phyloP scores from a whole-genome alignment of 768 basidiomycete genomes.

The Panaeolus papilionaceus region DNA sequence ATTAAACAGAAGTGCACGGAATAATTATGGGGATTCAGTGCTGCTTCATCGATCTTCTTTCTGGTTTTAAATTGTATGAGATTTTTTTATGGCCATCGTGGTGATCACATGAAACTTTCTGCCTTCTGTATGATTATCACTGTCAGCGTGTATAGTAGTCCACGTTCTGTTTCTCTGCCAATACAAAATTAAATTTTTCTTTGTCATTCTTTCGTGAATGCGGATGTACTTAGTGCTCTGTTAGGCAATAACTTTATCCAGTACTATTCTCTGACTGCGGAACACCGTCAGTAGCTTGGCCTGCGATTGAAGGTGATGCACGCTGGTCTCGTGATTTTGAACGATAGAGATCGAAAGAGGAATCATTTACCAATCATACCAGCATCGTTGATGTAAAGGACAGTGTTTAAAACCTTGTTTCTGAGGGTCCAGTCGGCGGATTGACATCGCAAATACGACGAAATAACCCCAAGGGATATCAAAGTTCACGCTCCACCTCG shows the following conservation, averaged over 20 bases:
- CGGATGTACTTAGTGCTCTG: slow-evolving; percentile 1
- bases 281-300: neutral
- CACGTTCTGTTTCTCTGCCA: neutral
- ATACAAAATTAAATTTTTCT: neutral
- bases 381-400: neutral
- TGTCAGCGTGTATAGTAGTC: slow-evolving; percentile 7
- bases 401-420: slow-evolving; percentile 9
- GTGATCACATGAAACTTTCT: neutral
- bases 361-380: neutral
- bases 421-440: slow-evolving; percentile 5
- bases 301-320: neutral
- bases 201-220: neutral
- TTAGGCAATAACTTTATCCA: slow-evolving; percentile 9
- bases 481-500: slow-evolving; percentile 28
- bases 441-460: neutral
- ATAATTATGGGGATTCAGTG: neutral
- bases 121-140: slow-evolving; percentile 11
- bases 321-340: neutral
- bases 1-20: slow-evolving; percentile 1
- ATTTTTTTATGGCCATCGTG: neutral
- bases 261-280: neutral
- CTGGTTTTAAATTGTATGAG: neutral
- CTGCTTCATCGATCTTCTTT: slow-evolving; percentile 1
- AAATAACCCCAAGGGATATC: neutral
- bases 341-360: neutral